Conservation (phyloP, 768 basidiomycete genomes). For the Macrolepiota dolichaula region DNA sequence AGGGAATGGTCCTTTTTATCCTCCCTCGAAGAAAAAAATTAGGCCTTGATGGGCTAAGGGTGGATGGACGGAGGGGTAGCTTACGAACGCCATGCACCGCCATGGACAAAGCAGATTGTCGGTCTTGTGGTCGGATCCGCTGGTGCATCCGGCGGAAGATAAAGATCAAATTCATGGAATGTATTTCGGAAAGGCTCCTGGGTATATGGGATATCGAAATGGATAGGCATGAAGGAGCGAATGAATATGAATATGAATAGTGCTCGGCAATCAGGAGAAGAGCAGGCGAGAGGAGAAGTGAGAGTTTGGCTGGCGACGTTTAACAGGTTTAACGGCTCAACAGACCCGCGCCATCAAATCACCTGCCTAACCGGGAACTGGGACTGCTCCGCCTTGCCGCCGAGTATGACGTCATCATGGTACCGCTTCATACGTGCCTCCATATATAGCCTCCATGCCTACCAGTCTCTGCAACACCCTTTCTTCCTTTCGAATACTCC, state of each 20-base stretch:
- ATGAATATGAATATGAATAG: not conserved
- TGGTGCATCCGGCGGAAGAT: constrained; percentile 27
- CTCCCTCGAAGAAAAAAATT: constrained; percentile 41
- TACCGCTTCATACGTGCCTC: not conserved
- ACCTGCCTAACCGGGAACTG: not conserved
- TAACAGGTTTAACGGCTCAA: too few species aligned
- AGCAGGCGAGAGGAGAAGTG: not conserved
- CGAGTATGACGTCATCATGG: constrained; percentile 9
- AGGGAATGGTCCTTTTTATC: constrained; percentile 64
- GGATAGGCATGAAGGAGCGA: constrained; percentile 21
- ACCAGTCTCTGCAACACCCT: not conserved
- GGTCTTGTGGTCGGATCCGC: constrained; percentile 19
- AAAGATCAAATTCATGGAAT: constrained; percentile 54
- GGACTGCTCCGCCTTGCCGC: not conserved
- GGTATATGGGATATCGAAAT: constrained; percentile 38
- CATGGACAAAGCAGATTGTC: constrained; percentile 75
- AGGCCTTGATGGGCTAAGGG: not conserved
- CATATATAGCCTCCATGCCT: constrained; percentile 7
- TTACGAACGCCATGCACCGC: constrained; percentile 82
- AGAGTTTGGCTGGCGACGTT: not conserved
- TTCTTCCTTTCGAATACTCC: not conserved
- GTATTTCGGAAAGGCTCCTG: constrained; percentile 21
- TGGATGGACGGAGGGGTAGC: constrained; percentile 22
- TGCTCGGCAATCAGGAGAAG: not conserved
- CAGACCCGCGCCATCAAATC: not conserved